These are phyloP conservation scores for Xylaria sp. DNA, from an alignment of 2,329 filamentous ascomycete genomes.

Conservation along the genomic window DNA sequence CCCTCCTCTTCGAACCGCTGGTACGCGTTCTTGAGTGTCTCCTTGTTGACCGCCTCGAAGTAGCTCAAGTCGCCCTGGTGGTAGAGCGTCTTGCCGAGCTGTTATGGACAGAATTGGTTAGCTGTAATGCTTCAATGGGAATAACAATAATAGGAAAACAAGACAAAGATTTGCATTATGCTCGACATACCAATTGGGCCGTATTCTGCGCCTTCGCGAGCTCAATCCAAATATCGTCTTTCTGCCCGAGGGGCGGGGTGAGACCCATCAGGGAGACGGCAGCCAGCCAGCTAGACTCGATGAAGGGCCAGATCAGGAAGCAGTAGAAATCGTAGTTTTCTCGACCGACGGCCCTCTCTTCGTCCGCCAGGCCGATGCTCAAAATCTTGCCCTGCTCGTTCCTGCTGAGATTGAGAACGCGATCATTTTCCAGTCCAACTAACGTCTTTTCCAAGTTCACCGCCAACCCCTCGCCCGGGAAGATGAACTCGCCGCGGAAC, in stretches of 20 bases:
- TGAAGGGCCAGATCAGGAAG: constrained; percentile 98
- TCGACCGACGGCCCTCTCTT: constrained; percentile 75
- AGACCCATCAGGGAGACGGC: constrained; percentile 86
- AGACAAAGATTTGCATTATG: too few relatives aligned
- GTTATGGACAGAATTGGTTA: constrained; percentile 28
- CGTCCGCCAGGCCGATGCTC: constrained; percentile 72
- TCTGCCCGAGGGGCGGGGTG: constrained; percentile 65
- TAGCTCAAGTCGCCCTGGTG: constrained; percentile 97
- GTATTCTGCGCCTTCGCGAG: constrained; percentile 76
- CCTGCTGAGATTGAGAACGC: constrained; percentile 71
- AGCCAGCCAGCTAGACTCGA: constrained; percentile 91
- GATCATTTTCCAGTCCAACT: constrained; percentile 73
- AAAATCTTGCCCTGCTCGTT: constrained; percentile 59
- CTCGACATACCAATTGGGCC: constrained; percentile 70
- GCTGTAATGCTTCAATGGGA: constrained; percentile 5
- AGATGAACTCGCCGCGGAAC: constrained; percentile 97
- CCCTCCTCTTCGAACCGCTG: constrained; percentile 87
- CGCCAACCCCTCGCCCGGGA: constrained; percentile 81
- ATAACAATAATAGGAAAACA: too few relatives aligned
- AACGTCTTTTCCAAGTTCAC: constrained; percentile 82
- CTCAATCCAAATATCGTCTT: constrained; percentile 77
- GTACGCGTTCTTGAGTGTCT: constrained; percentile 93
- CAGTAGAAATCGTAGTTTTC: constrained; percentile 99
- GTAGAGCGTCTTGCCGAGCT: constrained; percentile 94
- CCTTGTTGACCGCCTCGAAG: constrained; percentile 98